Base-by-base conservation (phyloP, 805 yeast genomes). In the Kuraishia piskuri region DNA sequence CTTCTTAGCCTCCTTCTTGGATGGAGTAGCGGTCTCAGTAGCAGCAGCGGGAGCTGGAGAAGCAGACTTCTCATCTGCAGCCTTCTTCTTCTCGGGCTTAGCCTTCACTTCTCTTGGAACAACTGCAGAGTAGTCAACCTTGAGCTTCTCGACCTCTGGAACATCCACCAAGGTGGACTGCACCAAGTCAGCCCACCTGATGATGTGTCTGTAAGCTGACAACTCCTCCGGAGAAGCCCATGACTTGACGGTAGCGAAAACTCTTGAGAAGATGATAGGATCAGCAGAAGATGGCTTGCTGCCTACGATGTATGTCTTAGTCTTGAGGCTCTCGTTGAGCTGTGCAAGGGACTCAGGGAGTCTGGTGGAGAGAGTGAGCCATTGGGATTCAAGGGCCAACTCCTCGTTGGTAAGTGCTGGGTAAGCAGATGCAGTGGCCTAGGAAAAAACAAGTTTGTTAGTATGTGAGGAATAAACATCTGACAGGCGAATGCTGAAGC, bases 141-240 rank as follows among this genome's bases (percentile, higher is more conserved):
- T 65, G 57, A 88, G 65, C 61, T 81, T 75, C 51, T 80, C 78
- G n/a, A 68, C 76, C 55, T 71, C 77, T 52, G 80, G 76, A 36
- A 84, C 79, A 17, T 62, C 62, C 50, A 78, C 75, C 58, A 82
- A 68, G 36, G 83, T 72, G 63, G 84, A 80, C 73, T 94, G 98
- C 55, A 94, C 71, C 61, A 88, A 79, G 63, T 91, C 97, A 22
- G 82, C 80, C 98, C 98, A 94, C 78, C 99, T 86, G 56, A 90
- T 71, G 55, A 92, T 76, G 70, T 92, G 97, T 78, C 97, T 87
- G 68, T 75, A 74, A 50, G 76, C 69, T 50, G 84, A 82, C 59
- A 83, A 70, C 46, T 83, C 80, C 37, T 79, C 83, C 48, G 67
- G 61, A 10, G 80, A 66, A 22, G 78, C 70, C 79, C 88, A 80